Evolutionary conservation across 2,329 filamentous ascomycete genomes (phyloP), one percentile per base, ranked within the genome.

Genomic region (Davidsoniella eucalypti): DNA sequence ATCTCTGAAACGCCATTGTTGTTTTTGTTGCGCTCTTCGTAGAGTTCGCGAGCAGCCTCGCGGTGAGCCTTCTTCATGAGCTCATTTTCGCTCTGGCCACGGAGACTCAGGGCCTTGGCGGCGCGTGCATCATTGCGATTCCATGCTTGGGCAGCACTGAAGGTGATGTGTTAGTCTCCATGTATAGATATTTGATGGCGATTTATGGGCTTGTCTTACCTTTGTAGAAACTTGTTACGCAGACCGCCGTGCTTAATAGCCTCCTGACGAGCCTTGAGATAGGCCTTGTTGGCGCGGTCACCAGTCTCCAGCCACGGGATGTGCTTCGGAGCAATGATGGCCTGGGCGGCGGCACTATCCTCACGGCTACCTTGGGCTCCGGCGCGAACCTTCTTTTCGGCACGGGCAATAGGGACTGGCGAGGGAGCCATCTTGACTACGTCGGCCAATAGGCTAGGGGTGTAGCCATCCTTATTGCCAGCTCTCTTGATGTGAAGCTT

Each of bases 261-360:
- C 66, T 96, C 90, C 60, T 88, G 84, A 49, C 92, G 82, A 57
- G 88, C 87, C 67, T 94, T 94, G 57, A 98, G 76, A 63, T 98
- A 98, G 21, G 87, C 82, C 65, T 88, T 87, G 64, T 98, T 96
- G 56, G 86, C 86, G 55, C 78, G 79, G 49, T 90, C 81, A 18
- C 92, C 92, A 2, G 92, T 96, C 65, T 95, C 90, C 3, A 96
- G 69, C 92, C 92, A 98, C 0, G 92, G 92, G 44, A 98, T 87
- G 58, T 95, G 84, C 61, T 92, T 87, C 8, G 92, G 92, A 52
- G 80, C 78, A 16, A 85, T 76, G 51, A 98, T 96, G 2, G 86
- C 81, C 62, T 85, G 81, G 14, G 87, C 84, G 26, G 87, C 81
- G 23, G 77, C 73, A 61, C 82, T 92, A 59, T 90, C 86, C 63